Evolutionary conservation across 495 filamentous ascomycete species (phyloP), one percentile per base, ranked within the genome.

Genomic region (Penicillium macrosclerotiorum): DNA sequence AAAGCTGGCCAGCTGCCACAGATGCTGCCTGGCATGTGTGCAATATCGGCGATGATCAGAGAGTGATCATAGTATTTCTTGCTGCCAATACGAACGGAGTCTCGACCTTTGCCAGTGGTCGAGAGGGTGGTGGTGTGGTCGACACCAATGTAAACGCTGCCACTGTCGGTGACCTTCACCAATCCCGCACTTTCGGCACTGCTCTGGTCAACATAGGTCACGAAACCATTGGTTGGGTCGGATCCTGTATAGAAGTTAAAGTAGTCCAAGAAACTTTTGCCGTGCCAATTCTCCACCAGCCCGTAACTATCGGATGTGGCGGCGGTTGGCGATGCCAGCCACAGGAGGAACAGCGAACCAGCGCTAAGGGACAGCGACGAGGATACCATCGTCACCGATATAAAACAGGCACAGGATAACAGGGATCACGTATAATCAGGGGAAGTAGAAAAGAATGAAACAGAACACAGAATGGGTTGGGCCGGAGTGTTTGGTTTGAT

Each of bases 1-100:
- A 77, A 78, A n/a, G 85, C 80, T 14, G 86, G 85, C 85, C 85
- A 89, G 20, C 74, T 76, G 39, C 88, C 88, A 56, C 88, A 93
- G 27, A 62, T 65, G 11, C 74, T 71, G 7, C 75, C 78, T 0
- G 89, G 89, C 81, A 90, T 90, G 63, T 92, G 88, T 2, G 73
- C 67, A 43, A 91, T 77, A 52, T 91, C 88, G 27, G 83, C 76
- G 40, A 91, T 72, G 60, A 91, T 81, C 19, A 94, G 72, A 2
- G 85, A 87, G 13, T 80, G 67, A 33, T 73, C 84, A 63, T 80
- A 94, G 16, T 74, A 65, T 45, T 82, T 79, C 45, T 82, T 86
- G 64, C 80, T 86, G 35, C 76, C 75, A 9, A 94, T 71, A 7
- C 88, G 83, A 14, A 88, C 77, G 4, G 83, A 85, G 1, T 73